Percentiles rank a stretch among this genome's conserved stretches.
Conservation (phyloP, 2,329 filamentous ascomycete species). For the Pseudonectria foliicola region DNA sequence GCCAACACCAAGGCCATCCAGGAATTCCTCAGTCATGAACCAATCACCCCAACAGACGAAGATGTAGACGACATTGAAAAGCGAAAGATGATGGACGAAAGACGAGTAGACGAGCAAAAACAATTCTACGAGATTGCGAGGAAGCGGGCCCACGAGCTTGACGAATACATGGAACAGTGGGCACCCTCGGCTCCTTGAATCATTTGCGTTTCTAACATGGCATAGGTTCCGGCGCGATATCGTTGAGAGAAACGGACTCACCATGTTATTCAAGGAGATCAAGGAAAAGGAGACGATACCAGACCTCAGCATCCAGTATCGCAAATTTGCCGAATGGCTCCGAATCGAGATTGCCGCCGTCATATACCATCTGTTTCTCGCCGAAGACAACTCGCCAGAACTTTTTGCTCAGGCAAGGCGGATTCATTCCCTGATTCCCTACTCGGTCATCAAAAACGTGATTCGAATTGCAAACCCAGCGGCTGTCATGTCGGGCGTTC, state of each 20-base stretch:
- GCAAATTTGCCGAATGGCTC: constrained; percentile 97
- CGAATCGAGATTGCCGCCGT: constrained; percentile 95
- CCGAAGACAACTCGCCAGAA: constrained; percentile 96
- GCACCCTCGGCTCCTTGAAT: neutral
- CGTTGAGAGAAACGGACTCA: constrained; percentile 72
- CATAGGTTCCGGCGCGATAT: constrained; percentile 58
- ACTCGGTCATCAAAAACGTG: constrained; percentile 89
- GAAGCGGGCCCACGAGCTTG: constrained; percentile 81
- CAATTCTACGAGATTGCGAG: constrained; percentile 93
- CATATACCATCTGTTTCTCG: constrained; percentile 93
- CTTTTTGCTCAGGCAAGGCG: constrained; percentile 89
- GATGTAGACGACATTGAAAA: constrained; percentile 75
- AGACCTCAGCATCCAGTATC: constrained; percentile 88
- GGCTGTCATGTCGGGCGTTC: constrained; percentile 89
- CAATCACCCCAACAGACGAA: constrained; percentile 69
- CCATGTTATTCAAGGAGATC: constrained; percentile 88
- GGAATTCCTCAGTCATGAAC: constrained; percentile 72
- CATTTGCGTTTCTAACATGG: constrained; percentile 11
- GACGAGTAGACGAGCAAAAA: constrained; percentile 84
- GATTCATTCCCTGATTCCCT: constrained; percentile 92
- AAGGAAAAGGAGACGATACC: constrained; percentile 80
- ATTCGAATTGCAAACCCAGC: constrained; percentile 95
- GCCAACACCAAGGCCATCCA: constrained; percentile 75
- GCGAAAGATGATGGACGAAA: constrained; percentile 77
- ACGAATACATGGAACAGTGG: constrained; percentile 95